Conservation (phyloP, 2,329 filamentous ascomycete species). For the Penicillium concentricum region DNA sequence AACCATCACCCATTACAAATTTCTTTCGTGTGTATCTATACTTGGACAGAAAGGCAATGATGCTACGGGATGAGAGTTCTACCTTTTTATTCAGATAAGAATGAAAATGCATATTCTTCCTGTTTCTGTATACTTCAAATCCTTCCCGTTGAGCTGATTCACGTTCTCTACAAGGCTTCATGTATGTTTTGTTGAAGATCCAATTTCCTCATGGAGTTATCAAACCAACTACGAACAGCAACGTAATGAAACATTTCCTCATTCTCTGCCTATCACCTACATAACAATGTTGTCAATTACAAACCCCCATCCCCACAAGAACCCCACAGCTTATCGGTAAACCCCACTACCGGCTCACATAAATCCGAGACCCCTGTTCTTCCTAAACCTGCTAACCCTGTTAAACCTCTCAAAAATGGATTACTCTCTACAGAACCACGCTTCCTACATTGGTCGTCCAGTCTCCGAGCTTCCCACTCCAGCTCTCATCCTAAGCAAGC, state of each 20-base stretch:
- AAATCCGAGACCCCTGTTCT: not conserved
- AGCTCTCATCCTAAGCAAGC: slow-evolving; percentile 41
- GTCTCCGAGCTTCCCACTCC: slow-evolving; percentile 41
- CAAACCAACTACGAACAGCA: not conserved
- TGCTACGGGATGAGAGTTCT: too few species aligned
- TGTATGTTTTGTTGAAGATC: not conserved
- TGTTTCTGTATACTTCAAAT: too few species aligned
- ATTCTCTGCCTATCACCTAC: not conserved
- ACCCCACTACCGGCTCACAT: not conserved
- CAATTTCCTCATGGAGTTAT: not conserved
- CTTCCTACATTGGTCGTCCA: slow-evolving; percentile 38
- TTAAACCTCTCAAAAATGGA: slow-evolving; percentile 25
- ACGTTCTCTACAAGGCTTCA: not conserved
- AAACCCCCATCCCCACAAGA: not conserved
- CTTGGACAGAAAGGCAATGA: too few species aligned
- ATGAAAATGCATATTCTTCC: too few species aligned
- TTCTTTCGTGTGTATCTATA: too few species aligned
- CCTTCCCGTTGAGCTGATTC: not conserved
- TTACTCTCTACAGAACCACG: slow-evolving; percentile 31
- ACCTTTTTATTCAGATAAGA: too few species aligned
- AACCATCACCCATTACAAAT: too few species aligned
- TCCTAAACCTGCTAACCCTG: not conserved
- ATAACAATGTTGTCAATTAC: not conserved
- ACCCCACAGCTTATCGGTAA: not conserved
- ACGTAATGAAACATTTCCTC: not conserved